These are phyloP conservation scores for Colletotrichum euphorbiae DNA, from an alignment of 2,329 filamentous ascomycete species.

Conservation along the genomic window DNA sequence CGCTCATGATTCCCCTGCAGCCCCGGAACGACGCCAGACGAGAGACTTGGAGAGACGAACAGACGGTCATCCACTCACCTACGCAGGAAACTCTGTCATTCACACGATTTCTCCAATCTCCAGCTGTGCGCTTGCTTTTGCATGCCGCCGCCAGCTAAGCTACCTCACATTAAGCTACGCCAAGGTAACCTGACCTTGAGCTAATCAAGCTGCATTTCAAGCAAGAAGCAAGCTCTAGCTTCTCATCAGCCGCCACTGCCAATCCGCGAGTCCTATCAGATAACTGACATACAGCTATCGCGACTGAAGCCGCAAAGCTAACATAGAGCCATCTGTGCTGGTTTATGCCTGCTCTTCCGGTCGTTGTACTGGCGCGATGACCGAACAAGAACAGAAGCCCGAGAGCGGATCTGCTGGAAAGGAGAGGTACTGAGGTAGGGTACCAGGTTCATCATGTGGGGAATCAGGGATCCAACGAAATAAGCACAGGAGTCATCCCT, in stretches of 20 bases:
- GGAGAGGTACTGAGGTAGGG: too few relatives aligned
- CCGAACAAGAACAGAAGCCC: slow-evolving; percentile 27
- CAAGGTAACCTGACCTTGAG: slow-evolving; percentile 13
- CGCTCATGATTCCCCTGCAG: slow-evolving; percentile 34
- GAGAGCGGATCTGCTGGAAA: slow-evolving; percentile 43
- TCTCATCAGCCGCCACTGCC: slow-evolving; percentile 16
- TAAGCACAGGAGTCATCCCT: slow-evolving; percentile 43
- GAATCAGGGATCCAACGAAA: slow-evolving; percentile 43
- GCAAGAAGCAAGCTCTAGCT: slow-evolving; percentile 15
- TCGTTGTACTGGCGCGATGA: slow-evolving; percentile 29
- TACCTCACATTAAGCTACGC: slow-evolving; percentile 12
- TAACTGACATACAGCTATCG: slow-evolving; percentile 16
- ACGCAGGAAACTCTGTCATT: background rate
- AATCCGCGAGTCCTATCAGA: slow-evolving; percentile 24
- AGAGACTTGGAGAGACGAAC: slow-evolving; percentile 15
- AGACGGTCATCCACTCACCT: slow-evolving; percentile 24
- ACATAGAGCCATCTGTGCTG: slow-evolving; percentile 26
- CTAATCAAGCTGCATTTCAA: slow-evolving; percentile 19
- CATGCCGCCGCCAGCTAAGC: slow-evolving; percentile 13
- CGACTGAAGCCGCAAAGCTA: slow-evolving; percentile 18
- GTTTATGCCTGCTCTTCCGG: slow-evolving; percentile 32
- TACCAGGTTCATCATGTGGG: slow-evolving; percentile 43
- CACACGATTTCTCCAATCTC: slow-evolving; percentile 15
- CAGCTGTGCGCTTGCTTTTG: slow-evolving; percentile 6
- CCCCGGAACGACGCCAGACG: slow-evolving; percentile 19